Conservation (phyloP, 2,329 filamentous ascomycete species). For the Rugonectria rugulosa region DNA sequence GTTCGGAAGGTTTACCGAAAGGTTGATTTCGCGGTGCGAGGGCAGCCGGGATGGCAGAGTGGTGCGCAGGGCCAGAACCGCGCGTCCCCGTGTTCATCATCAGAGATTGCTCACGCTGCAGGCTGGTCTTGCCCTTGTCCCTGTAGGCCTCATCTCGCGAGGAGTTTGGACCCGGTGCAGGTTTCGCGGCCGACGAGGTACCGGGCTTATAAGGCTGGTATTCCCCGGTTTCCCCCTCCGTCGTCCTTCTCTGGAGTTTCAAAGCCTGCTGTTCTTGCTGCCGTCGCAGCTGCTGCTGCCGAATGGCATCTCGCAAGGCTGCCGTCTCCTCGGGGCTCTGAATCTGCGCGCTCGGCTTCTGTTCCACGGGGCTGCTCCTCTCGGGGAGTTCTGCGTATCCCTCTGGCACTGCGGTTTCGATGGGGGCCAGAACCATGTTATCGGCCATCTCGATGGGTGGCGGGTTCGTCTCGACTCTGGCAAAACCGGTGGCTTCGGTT, state of each 20-base stretch:
- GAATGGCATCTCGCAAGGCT: too few species aligned
- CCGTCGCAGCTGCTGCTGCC: constrained; percentile 5
- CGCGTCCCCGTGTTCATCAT: constrained; percentile 32
- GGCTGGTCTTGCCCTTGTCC: constrained; percentile 19
- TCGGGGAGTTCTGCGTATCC: constrained; percentile 50
- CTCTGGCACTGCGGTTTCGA: constrained; percentile 40
- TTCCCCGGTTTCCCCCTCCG: constrained; percentile 1
- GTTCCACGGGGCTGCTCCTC: constrained; percentile 41
- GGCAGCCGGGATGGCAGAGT: constrained; percentile 29
- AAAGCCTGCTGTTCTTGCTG: constrained; percentile 23
- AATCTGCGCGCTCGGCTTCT: constrained; percentile 29
- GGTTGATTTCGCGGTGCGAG: constrained; percentile 35
- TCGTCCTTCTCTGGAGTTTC: constrained; percentile 15
- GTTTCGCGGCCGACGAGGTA: neutral
- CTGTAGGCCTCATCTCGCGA: constrained; percentile 18
- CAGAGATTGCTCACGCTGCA: constrained; percentile 38
- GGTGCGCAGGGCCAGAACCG: constrained; percentile 27
- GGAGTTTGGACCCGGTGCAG: constrained; percentile 12
- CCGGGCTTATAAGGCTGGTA: constrained; percentile 31
- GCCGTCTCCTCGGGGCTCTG: too few species aligned
- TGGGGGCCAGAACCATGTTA: constrained; percentile 46
- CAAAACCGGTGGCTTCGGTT: constrained; percentile 51
- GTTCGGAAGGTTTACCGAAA: constrained; percentile 11
- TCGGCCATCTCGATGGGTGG: constrained; percentile 55
- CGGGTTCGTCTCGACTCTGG: constrained; percentile 53